These are phyloP conservation scores for Rugonectria rugulosa DNA, from an alignment of 2,329 filamentous ascomycete species.

Conservation along the genomic window DNA sequence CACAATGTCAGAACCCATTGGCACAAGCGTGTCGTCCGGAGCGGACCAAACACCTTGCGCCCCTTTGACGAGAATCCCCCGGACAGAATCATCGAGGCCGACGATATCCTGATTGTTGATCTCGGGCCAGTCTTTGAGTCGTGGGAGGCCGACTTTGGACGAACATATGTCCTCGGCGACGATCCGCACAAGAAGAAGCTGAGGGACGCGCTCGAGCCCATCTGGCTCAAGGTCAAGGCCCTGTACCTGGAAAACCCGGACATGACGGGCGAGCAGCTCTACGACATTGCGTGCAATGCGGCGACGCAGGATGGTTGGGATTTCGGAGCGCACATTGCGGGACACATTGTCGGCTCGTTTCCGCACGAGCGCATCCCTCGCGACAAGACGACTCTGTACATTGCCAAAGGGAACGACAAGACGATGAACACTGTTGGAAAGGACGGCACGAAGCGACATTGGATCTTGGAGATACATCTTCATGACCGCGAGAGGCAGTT, in stretches of 20 bases:
- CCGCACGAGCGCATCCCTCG: slow-evolving; percentile 59
- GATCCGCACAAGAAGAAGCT: slow-evolving; percentile 54
- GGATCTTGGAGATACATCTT: slow-evolving; percentile 60
- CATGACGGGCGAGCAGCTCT: slow-evolving; percentile 58
- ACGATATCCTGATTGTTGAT: slow-evolving; percentile 61
- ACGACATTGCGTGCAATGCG: slow-evolving; percentile 49
- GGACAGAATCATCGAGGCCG: slow-evolving; percentile 53
- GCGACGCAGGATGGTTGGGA: slow-evolving; percentile 51
- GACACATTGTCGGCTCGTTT: slow-evolving; percentile 59
- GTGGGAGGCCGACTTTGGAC: slow-evolving; percentile 62
- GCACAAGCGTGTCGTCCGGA: slow-evolving; percentile 60
- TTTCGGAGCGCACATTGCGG: slow-evolving; percentile 54
- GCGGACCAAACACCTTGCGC: slow-evolving; percentile 56
- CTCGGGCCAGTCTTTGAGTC: slow-evolving; percentile 60
- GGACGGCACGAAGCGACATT: slow-evolving; percentile 53
- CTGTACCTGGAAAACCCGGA: slow-evolving; percentile 47
- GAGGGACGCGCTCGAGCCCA: slow-evolving; percentile 54
- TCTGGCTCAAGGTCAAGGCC: slow-evolving; percentile 54
- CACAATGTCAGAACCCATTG: slow-evolving; percentile 56
- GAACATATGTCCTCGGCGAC: slow-evolving; percentile 58
- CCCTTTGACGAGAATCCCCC: slow-evolving; percentile 59
- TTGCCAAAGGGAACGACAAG: slow-evolving; percentile 52
- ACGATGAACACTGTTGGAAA: slow-evolving; percentile 48
- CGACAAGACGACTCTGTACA: slow-evolving; percentile 54
- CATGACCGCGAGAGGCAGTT: slow-evolving; percentile 47